Conservation (phyloP, 768 basidiomycete genomes). For the Pleurotus giganteus region DNA sequence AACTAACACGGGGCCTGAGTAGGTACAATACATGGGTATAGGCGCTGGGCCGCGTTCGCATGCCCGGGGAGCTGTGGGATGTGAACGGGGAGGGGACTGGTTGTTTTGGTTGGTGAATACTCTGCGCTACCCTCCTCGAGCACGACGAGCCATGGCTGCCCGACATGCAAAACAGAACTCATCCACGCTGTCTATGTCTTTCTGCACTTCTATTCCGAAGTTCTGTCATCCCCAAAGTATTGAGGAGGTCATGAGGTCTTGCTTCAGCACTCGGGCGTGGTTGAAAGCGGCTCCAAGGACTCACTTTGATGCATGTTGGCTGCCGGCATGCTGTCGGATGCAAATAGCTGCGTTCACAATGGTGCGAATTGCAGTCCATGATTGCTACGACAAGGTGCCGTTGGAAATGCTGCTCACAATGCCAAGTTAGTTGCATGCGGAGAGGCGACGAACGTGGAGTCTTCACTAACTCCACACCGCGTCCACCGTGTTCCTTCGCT, state of each 20-base stretch:
- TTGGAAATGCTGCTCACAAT: slow-evolving; percentile 64
- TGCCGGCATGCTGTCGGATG: slow-evolving; percentile 59
- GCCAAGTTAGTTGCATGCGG: background rate
- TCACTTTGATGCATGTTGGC: slow-evolving; percentile 55
- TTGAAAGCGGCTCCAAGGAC: slow-evolving; percentile 19
- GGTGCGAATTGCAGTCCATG: slow-evolving; percentile 64
- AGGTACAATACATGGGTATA: slow-evolving; percentile 9
- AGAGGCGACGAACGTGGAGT: background rate
- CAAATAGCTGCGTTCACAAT: slow-evolving; percentile 61
- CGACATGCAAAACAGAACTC: slow-evolving; percentile 72
- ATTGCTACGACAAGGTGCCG: slow-evolving; percentile 72
- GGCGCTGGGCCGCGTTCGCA: background rate
- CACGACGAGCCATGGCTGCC: slow-evolving; percentile 40
- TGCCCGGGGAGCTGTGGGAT: background rate
- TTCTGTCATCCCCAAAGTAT: slow-evolving; percentile 38
- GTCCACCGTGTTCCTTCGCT: slow-evolving; percentile 80
- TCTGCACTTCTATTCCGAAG: slow-evolving; percentile 67
- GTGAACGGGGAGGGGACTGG: background rate
- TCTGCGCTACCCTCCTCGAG: slow-evolving; percentile 13
- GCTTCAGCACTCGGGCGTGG: background rate
- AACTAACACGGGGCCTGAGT: background rate
- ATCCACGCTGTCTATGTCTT: slow-evolving; percentile 66
- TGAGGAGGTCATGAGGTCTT: background rate
- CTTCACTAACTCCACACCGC: slow-evolving; percentile 58
- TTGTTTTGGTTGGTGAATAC: background rate